Percentiles rank a stretch among this genome's conserved stretches.
Conservation (phyloP, 2,329 filamentous ascomycete genomes). For the Colletotrichum ledebouriae region DNA sequence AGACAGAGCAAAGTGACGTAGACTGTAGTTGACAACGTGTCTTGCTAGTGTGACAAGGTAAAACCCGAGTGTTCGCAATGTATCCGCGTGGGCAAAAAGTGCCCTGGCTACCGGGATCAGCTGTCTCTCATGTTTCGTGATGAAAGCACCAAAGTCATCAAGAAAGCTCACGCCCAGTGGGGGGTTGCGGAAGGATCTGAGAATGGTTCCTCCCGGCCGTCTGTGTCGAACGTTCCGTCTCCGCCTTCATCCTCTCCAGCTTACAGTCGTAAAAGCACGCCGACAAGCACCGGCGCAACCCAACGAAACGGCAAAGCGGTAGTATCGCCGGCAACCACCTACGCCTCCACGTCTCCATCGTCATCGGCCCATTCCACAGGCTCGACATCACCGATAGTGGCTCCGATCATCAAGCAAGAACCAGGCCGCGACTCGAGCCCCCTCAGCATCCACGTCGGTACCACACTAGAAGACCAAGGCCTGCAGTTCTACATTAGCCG, state of each 20-base stretch:
- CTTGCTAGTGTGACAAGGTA: slow-evolving; percentile 70
- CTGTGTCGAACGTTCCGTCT: slow-evolving; percentile 38
- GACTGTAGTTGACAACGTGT: slow-evolving; percentile 1
- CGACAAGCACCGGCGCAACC: slow-evolving; percentile 9
- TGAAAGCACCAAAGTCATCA: slow-evolving; percentile 73
- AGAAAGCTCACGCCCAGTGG: slow-evolving; percentile 69
- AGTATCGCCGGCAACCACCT: slow-evolving; percentile 1
- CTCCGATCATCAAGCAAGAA: slow-evolving; percentile 34
- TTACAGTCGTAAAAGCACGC: slow-evolving; percentile 34
- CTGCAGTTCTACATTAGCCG: slow-evolving; percentile 65
- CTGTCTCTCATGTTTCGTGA: slow-evolving; percentile 76
- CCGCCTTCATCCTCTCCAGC: slow-evolving; percentile 45
- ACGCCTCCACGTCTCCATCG: slow-evolving; percentile 44
- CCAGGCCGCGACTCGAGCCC: slow-evolving; percentile 26
- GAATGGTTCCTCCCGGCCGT: background rate
- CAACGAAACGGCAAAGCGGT: slow-evolving; percentile 3
- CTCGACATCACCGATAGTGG: slow-evolving; percentile 34
- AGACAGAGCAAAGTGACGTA: background rate
- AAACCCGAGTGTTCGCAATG: slow-evolving; percentile 74
- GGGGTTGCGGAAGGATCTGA: slow-evolving; percentile 45
- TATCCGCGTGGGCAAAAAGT: slow-evolving; percentile 69
- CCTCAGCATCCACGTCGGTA: slow-evolving; percentile 52
- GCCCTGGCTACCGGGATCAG: slow-evolving; percentile 75
- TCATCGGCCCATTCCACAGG: slow-evolving; percentile 32
- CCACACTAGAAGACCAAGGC: slow-evolving; percentile 61